These are phyloP conservation scores for Haberlea rhodopensis DNA, from an alignment of 257 asterid species.

Conservation along the genomic window DNA sequence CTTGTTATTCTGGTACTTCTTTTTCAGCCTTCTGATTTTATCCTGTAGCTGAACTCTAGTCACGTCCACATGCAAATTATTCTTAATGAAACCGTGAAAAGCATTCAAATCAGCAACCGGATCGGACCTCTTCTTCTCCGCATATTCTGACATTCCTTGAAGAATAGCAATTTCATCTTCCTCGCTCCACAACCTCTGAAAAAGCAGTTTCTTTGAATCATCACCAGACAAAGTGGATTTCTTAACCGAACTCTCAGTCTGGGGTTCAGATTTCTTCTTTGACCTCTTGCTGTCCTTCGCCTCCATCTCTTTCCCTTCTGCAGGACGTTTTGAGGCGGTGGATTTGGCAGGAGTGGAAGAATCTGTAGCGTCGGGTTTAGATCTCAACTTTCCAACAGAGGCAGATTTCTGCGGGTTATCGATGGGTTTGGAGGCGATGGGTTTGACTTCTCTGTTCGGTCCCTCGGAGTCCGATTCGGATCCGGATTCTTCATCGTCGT, in stretches of 20 bases:
- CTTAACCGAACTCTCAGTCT: slow-evolving; percentile 25
- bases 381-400: slow-evolving; percentile 28
- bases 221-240: slow-evolving; percentile 4
- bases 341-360: slow-evolving; percentile 29
- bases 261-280: slow-evolving; percentile 30
- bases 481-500: slow-evolving; percentile 39
- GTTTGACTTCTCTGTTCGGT: slow-evolving; percentile 25
- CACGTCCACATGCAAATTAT: slow-evolving; percentile 38
- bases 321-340: slow-evolving; percentile 39
- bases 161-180: slow-evolving; percentile 57
- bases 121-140: slow-evolving; percentile 32
- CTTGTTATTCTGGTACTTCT: slow-evolving; percentile 46
- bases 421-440: slow-evolving; percentile 37
- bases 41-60: slow-evolving; percentile 45
- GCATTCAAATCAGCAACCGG: too few species aligned
- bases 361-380: slow-evolving; percentile 29
- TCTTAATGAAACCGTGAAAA: slow-evolving; percentile 48
- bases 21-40: too few species aligned
- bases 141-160: slow-evolving; percentile 50
- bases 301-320: slow-evolving; percentile 26
- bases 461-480: too few species aligned
- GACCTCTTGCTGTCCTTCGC: too few species aligned
- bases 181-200: slow-evolving; percentile 63
- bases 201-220: slow-evolving; percentile 38
- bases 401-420: slow-evolving; percentile 25